These are phyloP conservation scores for Bipolaris zeicola DNA, from an alignment of 2,329 filamentous ascomycete genomes.

Conservation along the genomic window DNA sequence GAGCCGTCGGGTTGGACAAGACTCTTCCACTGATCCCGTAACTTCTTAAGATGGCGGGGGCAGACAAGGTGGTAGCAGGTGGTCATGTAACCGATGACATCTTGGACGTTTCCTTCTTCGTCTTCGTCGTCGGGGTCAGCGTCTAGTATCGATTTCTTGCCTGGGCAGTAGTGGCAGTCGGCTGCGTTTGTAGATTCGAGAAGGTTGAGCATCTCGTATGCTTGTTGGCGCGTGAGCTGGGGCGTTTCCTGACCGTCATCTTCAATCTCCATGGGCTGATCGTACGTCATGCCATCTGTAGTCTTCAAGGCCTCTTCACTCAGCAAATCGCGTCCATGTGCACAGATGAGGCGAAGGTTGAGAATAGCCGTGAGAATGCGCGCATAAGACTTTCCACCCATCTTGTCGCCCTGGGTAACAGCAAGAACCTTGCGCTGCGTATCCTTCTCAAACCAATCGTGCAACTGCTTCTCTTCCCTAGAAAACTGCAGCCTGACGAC, in stretches of 20 bases:
- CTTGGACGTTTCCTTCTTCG: conserved; percentile 59
- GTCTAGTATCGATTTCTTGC: conserved; percentile 58
- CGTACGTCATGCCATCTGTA: conserved; percentile 79
- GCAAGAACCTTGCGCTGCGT: conserved; percentile 80
- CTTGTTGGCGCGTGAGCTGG: conserved; percentile 69
- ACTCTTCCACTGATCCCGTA: conserved; percentile 60
- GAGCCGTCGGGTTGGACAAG: conserved; percentile 51
- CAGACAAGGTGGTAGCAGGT: conserved; percentile 89
- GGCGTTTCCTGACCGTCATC: conserved; percentile 70
- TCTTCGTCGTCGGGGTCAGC: conserved; percentile 44
- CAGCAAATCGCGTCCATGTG: conserved; percentile 90
- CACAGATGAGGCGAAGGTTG: conserved; percentile 86
- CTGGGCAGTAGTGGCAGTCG: conserved; percentile 69
- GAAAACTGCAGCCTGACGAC: conserved; percentile 77
- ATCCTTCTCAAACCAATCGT: conserved; percentile 82
- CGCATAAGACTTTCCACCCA: conserved; percentile 88
- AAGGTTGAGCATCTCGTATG: conserved; percentile 83
- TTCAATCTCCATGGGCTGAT: conserved; percentile 87
- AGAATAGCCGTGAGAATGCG: conserved; percentile 92
- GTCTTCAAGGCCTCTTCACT: conserved; percentile 80
- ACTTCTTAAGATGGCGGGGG: conserved; percentile 68
- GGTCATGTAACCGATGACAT: conserved; percentile 77
- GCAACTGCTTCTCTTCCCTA: conserved; percentile 74
- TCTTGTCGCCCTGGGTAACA: conserved; percentile 67
- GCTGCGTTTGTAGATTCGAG: conserved; percentile 83